Base-by-base conservation (phyloP, 169 alveolate species). In the Amoebophrya sp. region DNA sequence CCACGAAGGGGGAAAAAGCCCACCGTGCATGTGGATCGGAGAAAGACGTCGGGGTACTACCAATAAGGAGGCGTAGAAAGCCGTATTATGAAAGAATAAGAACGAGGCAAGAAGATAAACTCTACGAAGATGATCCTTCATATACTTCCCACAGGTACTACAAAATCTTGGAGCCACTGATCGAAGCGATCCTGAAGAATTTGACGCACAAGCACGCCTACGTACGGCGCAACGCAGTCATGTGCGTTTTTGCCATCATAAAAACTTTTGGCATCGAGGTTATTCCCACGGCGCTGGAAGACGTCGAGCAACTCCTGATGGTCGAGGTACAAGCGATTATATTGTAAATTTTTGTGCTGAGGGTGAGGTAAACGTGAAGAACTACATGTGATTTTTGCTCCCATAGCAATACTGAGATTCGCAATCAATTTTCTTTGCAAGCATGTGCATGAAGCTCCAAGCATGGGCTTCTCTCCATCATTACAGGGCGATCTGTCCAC, bases 161-260 rank as follows among this genome's bases (percentile, higher is more conserved):
- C 66, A 97, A 96, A 47, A 94, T 98, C 38, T 94, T 98, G 91
- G 98, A 97, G 92, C 97, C 98, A 89, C 94, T 98, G 38, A 92
- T 96, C 53, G 96, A 96, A 89, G 96, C 99, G 14, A 96, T 97
- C 38, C 93, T 96, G 77, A 97, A 96, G 40, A 96, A 97, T 93
- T 95, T 98, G 93, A 94, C 93, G 53, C 98, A 98, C 92, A 94
- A 97, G 77, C 99, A 98, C 95, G 95, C 97, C 47, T 98, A 98
- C 94, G 99, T 98, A 0, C 95, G 99, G 90, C 95, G 99, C 92
- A 98, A 97, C 94, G 99, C 99, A 0, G 96, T 98, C 32, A 96
- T 98, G 97, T 97, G 99, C 92, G 94, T 97, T 29, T 96, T 96
- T 91, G 92, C 97, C 40, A 96, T 98, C 77, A 96, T 95, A 33